These are phyloP conservation scores for Cucumis hystrix DNA, from an alignment of 306 rosid genomes.

Conservation along the genomic window DNA sequence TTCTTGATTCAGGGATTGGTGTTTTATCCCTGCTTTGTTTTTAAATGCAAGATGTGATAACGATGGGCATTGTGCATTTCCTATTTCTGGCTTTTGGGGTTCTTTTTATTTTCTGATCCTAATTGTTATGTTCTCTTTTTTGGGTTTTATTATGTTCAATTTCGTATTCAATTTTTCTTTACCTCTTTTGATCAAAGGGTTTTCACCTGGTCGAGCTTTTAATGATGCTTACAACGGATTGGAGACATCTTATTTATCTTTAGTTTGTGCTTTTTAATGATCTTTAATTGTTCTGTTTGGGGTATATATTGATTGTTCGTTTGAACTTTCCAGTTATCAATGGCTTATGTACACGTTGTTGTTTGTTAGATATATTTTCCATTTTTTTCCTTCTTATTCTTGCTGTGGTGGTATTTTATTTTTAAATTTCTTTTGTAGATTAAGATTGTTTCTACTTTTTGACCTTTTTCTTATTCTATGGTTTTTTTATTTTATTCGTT, in stretches of 20 bases:
- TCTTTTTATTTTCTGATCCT: not conserved
- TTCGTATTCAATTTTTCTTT: not conserved
- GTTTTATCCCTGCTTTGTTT: not conserved
- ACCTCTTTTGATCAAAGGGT: not conserved
- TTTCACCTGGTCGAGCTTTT: not conserved
- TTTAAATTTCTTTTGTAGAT: not conserved
- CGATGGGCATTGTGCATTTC: not conserved
- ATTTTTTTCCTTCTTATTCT: not conserved
- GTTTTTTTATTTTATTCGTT: not conserved
- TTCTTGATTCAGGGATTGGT: not conserved
- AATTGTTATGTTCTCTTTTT: not conserved
- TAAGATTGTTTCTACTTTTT: not conserved
- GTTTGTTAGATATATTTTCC: not conserved
- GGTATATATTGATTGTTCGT: not conserved
- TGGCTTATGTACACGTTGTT: not conserved
- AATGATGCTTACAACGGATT: not conserved
- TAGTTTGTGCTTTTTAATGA: not conserved
- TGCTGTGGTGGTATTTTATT: not conserved
- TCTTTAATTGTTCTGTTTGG: not conserved
- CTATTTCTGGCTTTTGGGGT: not conserved
- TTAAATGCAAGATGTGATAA: not conserved
- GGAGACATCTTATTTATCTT: not conserved
- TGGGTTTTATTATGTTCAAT: not conserved
- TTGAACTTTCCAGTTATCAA: not conserved
- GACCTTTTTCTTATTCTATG: not conserved